These are phyloP conservation scores for Inga leiocalycina DNA, from an alignment of 306 rosid species.

Conservation along the genomic window DNA sequence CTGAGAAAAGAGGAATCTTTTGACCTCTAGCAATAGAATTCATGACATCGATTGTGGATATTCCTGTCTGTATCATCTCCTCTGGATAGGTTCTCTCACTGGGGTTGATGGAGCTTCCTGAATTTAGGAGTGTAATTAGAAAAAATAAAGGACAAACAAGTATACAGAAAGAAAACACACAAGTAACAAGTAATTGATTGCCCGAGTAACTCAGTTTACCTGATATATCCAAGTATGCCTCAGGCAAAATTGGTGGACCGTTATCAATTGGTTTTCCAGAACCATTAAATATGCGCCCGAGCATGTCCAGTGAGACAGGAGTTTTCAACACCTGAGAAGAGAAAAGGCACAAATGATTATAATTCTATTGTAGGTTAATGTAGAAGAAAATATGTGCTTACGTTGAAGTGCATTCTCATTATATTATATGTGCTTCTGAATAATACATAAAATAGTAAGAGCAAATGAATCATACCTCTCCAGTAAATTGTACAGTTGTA, in stretches of 20 bases:
- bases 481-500: slow-evolving; percentile 98
- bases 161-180: slow-evolving; percentile 7
- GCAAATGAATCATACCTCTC: slow-evolving; percentile 71
- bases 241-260: slow-evolving; percentile 98
- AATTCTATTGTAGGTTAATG: slow-evolving; percentile 6
- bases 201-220: slow-evolving; percentile 40
- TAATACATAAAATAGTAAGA: slow-evolving; percentile 22
- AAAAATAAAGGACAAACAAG: slow-evolving; percentile 18
- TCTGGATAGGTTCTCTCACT: slow-evolving; percentile 99
- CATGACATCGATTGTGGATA: slow-evolving; percentile 99
- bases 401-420: neutral
- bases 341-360: slow-evolving; percentile 21
- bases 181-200: neutral
- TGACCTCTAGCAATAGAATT: slow-evolving; percentile 99
- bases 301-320: slow-evolving; percentile 98
- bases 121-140: slow-evolving; percentile 26
- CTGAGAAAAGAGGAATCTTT: slow-evolving; percentile 97
- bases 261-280: slow-evolving; percentile 99
- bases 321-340: slow-evolving; percentile 84
- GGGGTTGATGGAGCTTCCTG: slow-evolving; percentile 99
- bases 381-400: slow-evolving; percentile 15
- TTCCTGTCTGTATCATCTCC: slow-evolving; percentile 99
- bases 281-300: slow-evolving; percentile 97
- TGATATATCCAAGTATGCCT: slow-evolving; percentile 98
- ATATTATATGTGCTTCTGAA: slow-evolving; percentile 2